phyloP scores from a whole-genome alignment of 345 rosid species.

The Gynandropsis gynandra region DNA sequence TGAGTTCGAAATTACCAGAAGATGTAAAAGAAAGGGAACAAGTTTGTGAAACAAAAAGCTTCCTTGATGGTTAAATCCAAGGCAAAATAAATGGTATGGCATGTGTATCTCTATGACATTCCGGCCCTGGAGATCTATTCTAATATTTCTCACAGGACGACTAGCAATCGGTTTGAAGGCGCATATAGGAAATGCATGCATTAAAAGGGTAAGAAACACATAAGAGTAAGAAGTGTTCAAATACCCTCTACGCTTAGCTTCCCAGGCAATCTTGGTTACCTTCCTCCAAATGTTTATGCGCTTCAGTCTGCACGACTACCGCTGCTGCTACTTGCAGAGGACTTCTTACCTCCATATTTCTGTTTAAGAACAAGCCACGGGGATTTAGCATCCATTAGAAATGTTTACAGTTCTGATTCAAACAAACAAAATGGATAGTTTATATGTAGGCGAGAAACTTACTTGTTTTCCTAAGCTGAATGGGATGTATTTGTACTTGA shows the following conservation, averaged over 20 bases:
- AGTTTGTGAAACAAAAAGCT: not conserved
- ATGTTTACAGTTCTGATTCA: not conserved
- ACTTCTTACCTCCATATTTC: constrained; percentile 38
- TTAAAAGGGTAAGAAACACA: not conserved
- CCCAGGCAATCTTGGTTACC: too few species aligned
- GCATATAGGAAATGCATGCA: too few species aligned
- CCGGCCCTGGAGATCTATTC: constrained; percentile 1
- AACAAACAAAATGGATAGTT: not conserved
- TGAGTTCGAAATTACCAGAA: too few species aligned
- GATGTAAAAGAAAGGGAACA: not conserved
- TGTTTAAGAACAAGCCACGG: constrained; percentile 13
- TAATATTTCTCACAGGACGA: constrained; percentile 2
- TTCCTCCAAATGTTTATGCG: not conserved
- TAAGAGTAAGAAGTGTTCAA: not conserved
- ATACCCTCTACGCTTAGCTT: too few species aligned
- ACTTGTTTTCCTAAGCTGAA: constrained; percentile 75
- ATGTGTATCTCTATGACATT: not conserved
- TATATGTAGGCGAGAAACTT: constrained; percentile 4
- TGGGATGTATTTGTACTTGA: constrained; percentile 76
- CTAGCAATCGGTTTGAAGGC: not conserved
- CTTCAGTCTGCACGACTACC: constrained; percentile 17
- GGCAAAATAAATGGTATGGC: not conserved
- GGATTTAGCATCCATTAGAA: not conserved
- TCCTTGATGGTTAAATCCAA: constrained; percentile 6
- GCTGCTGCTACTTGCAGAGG: constrained; percentile 36